These are phyloP conservation scores for Lactarius indigo DNA, from an alignment of 768 basidiomycete genomes.

Conservation along the genomic window DNA sequence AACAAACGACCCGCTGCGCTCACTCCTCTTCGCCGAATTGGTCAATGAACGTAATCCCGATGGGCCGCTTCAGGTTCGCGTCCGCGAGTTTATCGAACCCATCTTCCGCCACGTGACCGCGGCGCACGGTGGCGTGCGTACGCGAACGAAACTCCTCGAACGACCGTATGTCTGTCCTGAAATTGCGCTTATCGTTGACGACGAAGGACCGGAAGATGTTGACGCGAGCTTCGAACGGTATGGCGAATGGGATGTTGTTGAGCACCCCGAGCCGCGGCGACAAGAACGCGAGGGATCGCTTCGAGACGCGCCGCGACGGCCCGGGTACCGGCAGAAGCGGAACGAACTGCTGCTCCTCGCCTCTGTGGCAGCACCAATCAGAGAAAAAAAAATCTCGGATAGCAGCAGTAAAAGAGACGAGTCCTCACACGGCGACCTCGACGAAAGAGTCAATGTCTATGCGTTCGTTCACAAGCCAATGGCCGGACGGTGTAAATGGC, in stretches of 20 bases:
- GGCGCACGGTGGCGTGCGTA: slow-evolving; percentile 52
- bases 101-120: slow-evolving; percentile 80
- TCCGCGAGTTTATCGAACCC: slow-evolving; percentile 84
- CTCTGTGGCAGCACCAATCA: slow-evolving; percentile 35
- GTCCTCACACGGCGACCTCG: slow-evolving; percentile 76
- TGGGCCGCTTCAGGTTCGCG: slow-evolving; percentile 71
- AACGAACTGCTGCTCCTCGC: slow-evolving; percentile 60
- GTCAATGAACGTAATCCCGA: slow-evolving; percentile 91
- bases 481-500: slow-evolving; percentile 75
- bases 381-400: slow-evolving; percentile 1
- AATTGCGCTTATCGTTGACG: slow-evolving; percentile 47
- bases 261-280: slow-evolving; percentile 86
- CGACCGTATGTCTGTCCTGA: slow-evolving; percentile 21
- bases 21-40: slow-evolving; percentile 84
- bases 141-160: slow-evolving; percentile 22
- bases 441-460: slow-evolving; percentile 71
- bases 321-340: slow-evolving; percentile 28
- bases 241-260: slow-evolving; percentile 93
- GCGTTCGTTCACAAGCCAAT: slow-evolving; percentile 73
- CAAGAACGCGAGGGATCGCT: slow-evolving; percentile 69
- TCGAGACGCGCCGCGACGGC: slow-evolving; percentile 40
- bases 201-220: slow-evolving; percentile 87
- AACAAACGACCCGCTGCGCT: slow-evolving; percentile 30
- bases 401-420: not conserved
- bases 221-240: slow-evolving; percentile 91